phyloP scores from a whole-genome alignment of 2,329 filamentous ascomycete genomes.

The Phialocephala sp. region DNA sequence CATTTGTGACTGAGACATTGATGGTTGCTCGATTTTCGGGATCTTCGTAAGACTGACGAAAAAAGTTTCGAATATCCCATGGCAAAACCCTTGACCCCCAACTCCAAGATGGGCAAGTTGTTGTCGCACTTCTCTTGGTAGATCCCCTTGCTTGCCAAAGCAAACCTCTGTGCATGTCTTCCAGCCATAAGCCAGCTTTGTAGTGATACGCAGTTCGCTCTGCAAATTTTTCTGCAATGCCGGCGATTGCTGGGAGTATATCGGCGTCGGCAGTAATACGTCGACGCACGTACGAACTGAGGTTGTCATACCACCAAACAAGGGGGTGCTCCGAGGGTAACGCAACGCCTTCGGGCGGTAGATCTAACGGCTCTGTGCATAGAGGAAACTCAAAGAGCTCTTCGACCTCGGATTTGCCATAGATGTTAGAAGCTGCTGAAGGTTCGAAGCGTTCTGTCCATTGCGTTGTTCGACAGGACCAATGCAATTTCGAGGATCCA shows the following conservation, averaged over 20 bases:
- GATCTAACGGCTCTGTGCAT: background rate
- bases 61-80: background rate
- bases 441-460: background rate
- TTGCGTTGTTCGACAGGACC: conserved; percentile 4
- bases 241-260: conserved; percentile 18
- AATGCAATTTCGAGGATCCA: conserved; percentile 14
- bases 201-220: conserved; percentile 11
- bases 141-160: conserved; percentile 7
- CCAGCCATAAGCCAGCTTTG: conserved; percentile 20
- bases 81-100: conserved; percentile 5
- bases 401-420: too few species aligned
- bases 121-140: background rate
- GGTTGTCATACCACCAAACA: conserved; percentile 12
- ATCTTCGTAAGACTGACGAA: background rate
- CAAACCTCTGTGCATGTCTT: conserved; percentile 23
- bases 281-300: conserved; percentile 1
- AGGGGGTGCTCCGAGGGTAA: background rate
- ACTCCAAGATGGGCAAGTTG: conserved; percentile 2
- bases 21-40: conserved; percentile 9
- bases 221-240: conserved; percentile 17
- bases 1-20: background rate
- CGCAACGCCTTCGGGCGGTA: background rate
- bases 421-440: too few species aligned
- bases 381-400: background rate
- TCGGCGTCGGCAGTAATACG: conserved; percentile 12